phyloP scores from a whole-genome alignment of 192 early-diverging fungal species.

The Mortierella antarctica region DNA sequence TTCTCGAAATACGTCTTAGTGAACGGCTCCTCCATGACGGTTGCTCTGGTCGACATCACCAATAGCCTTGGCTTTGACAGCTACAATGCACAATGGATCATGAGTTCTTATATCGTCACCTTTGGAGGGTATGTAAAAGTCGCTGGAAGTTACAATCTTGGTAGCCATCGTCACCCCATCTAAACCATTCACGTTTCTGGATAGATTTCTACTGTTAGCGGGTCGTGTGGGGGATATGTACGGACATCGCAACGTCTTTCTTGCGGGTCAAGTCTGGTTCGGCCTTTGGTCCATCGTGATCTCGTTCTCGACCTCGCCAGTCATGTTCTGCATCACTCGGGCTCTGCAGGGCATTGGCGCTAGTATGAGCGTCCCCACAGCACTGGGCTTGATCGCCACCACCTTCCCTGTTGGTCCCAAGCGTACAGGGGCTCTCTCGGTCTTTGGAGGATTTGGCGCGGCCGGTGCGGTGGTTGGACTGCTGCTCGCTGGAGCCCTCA shows the following conservation, averaged over 20 bases:
- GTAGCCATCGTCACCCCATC: not conserved
- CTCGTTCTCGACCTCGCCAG: slow-evolving; percentile 36
- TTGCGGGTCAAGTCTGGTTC: slow-evolving; percentile 47
- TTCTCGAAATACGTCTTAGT: slow-evolving; percentile 1
- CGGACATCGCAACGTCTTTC: slow-evolving; percentile 48
- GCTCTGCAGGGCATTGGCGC: slow-evolving; percentile 55
- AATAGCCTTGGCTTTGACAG: slow-evolving; percentile 28
- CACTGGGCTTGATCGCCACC: slow-evolving; percentile 42
- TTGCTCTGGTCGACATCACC: slow-evolving; percentile 37
- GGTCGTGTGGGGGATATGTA: slow-evolving; percentile 56
- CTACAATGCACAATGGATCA: slow-evolving; percentile 37
- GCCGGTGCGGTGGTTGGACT: slow-evolving; percentile 43
- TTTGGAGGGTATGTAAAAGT: slow-evolving; percentile 32
- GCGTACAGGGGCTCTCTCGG: slow-evolving; percentile 37
- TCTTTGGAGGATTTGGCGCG: slow-evolving; percentile 52
- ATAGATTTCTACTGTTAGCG: slow-evolving; percentile 41
- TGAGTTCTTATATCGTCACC: slow-evolving; percentile 43
- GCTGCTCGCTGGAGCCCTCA: slow-evolving; percentile 43
- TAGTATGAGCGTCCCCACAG: slow-evolving; percentile 48
- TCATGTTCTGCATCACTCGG: slow-evolving; percentile 49
- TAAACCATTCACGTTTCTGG: not conserved
- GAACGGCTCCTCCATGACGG: slow-evolving; percentile 47
- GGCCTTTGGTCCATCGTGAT: slow-evolving; percentile 46
- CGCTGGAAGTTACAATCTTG: not conserved
- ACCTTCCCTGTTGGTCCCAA: slow-evolving; percentile 40